Percentiles rank a stretch among this genome's conserved stretches.
These are phyloP conservation scores for Spinellus fusiger DNA, from an alignment of 192 early-diverging fungal species.

Conservation along the genomic window DNA sequence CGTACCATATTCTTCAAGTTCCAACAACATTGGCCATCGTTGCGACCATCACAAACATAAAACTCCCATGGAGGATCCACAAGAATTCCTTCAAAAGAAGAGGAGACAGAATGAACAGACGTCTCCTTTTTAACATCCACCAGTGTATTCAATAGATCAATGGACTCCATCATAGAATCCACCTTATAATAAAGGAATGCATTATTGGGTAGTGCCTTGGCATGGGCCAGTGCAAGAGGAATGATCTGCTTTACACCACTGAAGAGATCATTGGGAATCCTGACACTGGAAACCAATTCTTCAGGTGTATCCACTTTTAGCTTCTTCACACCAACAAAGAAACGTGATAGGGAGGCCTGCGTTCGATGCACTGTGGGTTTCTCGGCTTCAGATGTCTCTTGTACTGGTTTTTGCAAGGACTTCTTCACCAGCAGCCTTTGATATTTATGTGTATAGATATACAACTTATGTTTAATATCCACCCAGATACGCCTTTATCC, in stretches of 20 bases:
- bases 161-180: conserved; percentile 18
- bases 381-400: background rate
- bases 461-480: background rate
- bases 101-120: conserved; percentile 1
- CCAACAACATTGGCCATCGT: conserved; percentile 36
- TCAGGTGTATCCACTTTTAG: conserved; percentile 33
- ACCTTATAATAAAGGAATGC: conserved; percentile 22
- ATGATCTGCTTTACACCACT: conserved; percentile 32
- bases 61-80: conserved; percentile 58
- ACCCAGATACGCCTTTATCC: background rate
- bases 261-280: conserved; percentile 28
- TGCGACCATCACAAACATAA: conserved; percentile 40
- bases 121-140: background rate
- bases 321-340: conserved; percentile 33
- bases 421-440: conserved; percentile 7
- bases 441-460: background rate
- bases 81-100: conserved; percentile 44
- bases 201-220: background rate
- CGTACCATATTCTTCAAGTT: conserved; percentile 32
- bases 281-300: conserved; percentile 15
- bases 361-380: background rate
- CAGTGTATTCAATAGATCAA: conserved; percentile 9
- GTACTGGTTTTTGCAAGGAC: background rate
- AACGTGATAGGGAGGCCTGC: conserved; percentile 26
- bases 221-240: conserved; percentile 7